These are phyloP conservation scores for Spizellomyces sp. DNA, from an alignment of 192 early-diverging fungal species.

Conservation along the genomic window DNA sequence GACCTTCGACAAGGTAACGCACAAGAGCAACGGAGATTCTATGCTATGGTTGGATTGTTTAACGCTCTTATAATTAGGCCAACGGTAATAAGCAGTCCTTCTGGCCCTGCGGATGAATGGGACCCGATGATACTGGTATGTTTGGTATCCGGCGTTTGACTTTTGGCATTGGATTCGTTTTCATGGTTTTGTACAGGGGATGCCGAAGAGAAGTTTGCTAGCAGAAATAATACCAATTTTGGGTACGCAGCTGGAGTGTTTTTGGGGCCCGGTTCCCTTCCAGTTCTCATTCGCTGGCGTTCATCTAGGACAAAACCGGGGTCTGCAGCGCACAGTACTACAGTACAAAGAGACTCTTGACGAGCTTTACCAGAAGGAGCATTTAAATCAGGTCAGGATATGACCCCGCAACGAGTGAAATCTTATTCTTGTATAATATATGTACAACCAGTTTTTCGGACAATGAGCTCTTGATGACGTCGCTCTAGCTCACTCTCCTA, in stretches of 20 bases:
- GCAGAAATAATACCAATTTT: constrained; percentile 68
- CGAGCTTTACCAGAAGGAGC: constrained; percentile 11
- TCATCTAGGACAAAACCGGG: constrained; percentile 14
- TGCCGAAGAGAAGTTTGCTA: constrained; percentile 69
- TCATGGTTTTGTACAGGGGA: constrained; percentile 35
- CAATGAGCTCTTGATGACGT: too few species aligned
- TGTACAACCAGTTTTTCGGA: too few species aligned
- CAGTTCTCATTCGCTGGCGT: neutral
- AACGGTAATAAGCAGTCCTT: too few species aligned
- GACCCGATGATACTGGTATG: constrained; percentile 23
- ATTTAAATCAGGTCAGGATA: constrained; percentile 1
- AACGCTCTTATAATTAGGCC: too few species aligned
- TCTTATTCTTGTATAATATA: too few species aligned
- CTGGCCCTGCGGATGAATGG: constrained; percentile 21
- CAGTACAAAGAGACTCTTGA: constrained; percentile 6
- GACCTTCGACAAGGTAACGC: neutral
- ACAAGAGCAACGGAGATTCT: too few species aligned
- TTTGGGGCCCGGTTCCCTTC: neutral
- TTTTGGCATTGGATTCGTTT: neutral
- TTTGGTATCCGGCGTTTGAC: constrained; percentile 40
- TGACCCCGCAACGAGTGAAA: neutral
- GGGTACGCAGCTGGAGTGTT: constrained; percentile 32
- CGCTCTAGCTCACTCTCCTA: too few species aligned
- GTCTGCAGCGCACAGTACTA: constrained; percentile 15
- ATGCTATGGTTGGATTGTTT: too few species aligned